Evolutionary conservation across 2,329 filamentous ascomycete species (phyloP), one percentile per base, ranked within the genome.

Genomic region (Paracamarosporium sp.): DNA sequence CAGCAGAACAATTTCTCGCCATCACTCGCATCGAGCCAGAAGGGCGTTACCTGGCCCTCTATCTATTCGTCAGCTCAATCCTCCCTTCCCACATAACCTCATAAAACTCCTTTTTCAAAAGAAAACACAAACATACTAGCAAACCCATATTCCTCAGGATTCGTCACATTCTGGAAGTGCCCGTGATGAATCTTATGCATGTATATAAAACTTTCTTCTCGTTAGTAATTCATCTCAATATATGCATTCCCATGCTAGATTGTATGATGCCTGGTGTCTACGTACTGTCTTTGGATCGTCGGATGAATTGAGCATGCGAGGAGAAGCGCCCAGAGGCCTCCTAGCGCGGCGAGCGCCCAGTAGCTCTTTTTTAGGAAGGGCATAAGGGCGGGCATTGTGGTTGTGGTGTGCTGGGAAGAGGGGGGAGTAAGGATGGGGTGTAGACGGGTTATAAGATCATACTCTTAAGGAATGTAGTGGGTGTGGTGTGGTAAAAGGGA

Each of bases 1-100:
- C 94, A 98, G 25, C 90, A 91, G 71, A 95, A 96, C 17, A 98
- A 79, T 2, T 81, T 86, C 75, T 93, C 89, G 36, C 88, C 86
- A 73, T 97, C 93, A 1, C 86, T 81, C 0, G 92, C 95, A 4
- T 78, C 79, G 35, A 98, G 78, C 46, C 86, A 87, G 74, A 98
- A 97, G 0, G 94, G 91, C 5, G 92, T 93, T 2, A 96, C 90
- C 78, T 98, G 94, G 66, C 93, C 92, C 71, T 87, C 91, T 94
- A 24, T 20, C n/a, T n/a, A n/a, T n/a, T n/a, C n/a, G n/a, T n/a
- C n/a, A n/a, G n/a, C n/a, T n/a, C n/a, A n/a, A n/a, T n/a, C n/a
- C n/a, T n/a, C n/a, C n/a, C n/a, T n/a, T n/a, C n/a, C n/a, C n/a
- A n/a, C n/a, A n/a, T n/a, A n/a, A n/a, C n/a, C n/a, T n/a, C n/a